phyloP scores from a whole-genome alignment of 2,329 filamentous ascomycete genomes.

The Colletotrichum chrysophilum region DNA sequence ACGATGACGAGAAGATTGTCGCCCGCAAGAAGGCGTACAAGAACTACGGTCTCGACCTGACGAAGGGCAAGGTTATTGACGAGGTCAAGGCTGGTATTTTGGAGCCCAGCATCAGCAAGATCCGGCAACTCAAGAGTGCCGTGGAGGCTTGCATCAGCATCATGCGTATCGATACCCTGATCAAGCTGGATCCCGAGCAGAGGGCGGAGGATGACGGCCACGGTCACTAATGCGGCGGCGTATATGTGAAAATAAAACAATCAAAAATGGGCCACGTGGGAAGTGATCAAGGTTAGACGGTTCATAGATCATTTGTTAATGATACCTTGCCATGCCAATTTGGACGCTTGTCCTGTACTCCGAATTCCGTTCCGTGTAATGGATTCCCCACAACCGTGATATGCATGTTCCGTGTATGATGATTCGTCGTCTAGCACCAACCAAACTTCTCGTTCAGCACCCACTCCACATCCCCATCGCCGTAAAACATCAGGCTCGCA shows the following conservation, averaged over 20 bases:
- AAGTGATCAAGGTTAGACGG: conserved; percentile 21
- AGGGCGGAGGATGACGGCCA: conserved; percentile 82
- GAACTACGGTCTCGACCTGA: conserved; percentile 95
- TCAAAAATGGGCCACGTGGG: conserved; percentile 8
- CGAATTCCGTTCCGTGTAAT: background rate
- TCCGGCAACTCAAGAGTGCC: conserved; percentile 96
- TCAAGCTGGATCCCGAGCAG: conserved; percentile 94
- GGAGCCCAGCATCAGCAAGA: conserved; percentile 97
- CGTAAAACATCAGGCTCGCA: conserved; percentile 75
- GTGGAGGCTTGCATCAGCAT: conserved; percentile 99
- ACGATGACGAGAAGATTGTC: conserved; percentile 86
- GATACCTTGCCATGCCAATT: conserved; percentile 23
- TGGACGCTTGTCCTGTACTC: background rate
- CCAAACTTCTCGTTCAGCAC: conserved; percentile 78
- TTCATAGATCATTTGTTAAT: conserved; percentile 26
- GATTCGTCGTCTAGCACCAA: conserved; percentile 64
- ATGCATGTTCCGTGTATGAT: background rate
- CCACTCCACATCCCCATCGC: conserved; percentile 69
- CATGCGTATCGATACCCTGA: conserved; percentile 98
- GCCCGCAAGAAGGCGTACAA: conserved; percentile 97
- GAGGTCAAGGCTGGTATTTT: conserved; percentile 93
- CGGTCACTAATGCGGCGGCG: conserved; percentile 67
- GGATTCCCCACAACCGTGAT: background rate
- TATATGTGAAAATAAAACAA: conserved; percentile 8
- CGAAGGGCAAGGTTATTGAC: conserved; percentile 89